A percentile compares a stretch with the other conserved stretches of the same genome.
Conservation (phyloP, 2,329 filamentous ascomycete genomes). For the Calonectria henricotiae region DNA sequence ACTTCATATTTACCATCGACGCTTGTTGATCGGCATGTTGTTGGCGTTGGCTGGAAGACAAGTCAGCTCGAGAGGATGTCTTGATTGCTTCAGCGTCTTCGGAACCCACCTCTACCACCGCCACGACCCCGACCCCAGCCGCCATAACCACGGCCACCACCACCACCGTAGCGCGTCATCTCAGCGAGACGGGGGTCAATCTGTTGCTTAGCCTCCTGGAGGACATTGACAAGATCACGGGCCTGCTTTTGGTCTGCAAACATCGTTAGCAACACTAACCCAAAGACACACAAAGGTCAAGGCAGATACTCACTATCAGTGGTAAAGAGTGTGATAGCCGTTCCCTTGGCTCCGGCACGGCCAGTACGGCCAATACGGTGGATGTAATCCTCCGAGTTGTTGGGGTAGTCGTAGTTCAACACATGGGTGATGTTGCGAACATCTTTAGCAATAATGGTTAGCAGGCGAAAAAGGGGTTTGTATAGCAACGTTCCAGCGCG, state of each 20-base stretch:
- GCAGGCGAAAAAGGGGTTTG: conserved; percentile 71
- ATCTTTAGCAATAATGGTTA: conserved; percentile 90
- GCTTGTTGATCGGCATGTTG: conserved; percentile 66
- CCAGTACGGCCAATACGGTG: conserved; percentile 97
- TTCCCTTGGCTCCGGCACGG: conserved; percentile 93
- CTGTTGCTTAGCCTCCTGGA: conserved; percentile 97
- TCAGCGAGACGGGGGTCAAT: conserved; percentile 96
- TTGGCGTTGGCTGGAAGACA: conserved; percentile 65
- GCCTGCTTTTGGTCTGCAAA: conserved; percentile 88
- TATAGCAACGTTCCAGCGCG: conserved; percentile 77
- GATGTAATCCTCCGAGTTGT: conserved; percentile 99
- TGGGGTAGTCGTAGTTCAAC: conserved; percentile 99
- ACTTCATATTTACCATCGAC: conserved; percentile 65
- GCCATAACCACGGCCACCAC: conserved; percentile 82
- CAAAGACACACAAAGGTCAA: neutral
- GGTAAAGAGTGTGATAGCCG: conserved; percentile 98
- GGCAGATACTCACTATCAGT: conserved; percentile 93
- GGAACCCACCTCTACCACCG: conserved; percentile 67
- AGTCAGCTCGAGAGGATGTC: conserved; percentile 58
- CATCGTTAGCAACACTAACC: conserved; percentile 57
- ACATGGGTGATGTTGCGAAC: conserved; percentile 99
- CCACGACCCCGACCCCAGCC: conserved; percentile 80
- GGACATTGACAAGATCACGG: conserved; percentile 93
- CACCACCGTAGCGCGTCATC: conserved; percentile 94
- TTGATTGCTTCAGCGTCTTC: conserved; percentile 55